Evolutionary conservation across 805 yeast species (phyloP).

Genomic region (Monosporozyma aerobia): DNA sequence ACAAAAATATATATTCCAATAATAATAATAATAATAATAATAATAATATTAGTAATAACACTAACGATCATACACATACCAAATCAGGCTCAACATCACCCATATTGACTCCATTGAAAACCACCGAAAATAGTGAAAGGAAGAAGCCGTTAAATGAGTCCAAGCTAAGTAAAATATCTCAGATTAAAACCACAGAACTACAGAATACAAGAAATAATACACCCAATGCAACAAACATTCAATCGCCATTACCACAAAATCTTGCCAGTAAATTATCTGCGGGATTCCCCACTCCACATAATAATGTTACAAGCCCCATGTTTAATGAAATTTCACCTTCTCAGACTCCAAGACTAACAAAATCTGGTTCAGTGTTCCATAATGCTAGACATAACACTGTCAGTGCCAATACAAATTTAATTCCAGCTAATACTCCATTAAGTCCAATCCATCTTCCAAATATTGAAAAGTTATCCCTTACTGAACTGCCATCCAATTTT

Average conservation of each 20-base stretch:
- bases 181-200: conserved; percentile 18
- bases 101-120: neutral
- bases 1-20: neutral
- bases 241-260: neutral
- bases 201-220: conserved; percentile 9
- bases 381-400: neutral
- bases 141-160: conserved; percentile 2
- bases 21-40: neutral
- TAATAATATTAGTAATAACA: neutral
- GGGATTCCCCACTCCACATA: neutral
- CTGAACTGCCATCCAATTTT: conserved; percentile 9
- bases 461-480: conserved; percentile 14
- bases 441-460: conserved; percentile 7
- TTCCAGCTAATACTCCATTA: neutral
- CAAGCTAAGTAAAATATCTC: conserved; percentile 6
- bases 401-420: neutral
- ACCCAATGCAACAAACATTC: conserved; percentile 1
- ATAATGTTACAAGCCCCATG: neutral
- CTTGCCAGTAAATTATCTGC: neutral
- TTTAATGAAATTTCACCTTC: conserved; percentile 5
- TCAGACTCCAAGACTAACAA: conserved; percentile 12
- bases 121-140: neutral
- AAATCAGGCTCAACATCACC: neutral
- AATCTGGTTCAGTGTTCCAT: neutral
- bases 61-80: neutral